A percentile compares a stretch with the other conserved stretches of the same genome.
Conservation (phyloP, 306 rosid genomes). For the Cicer bijugum region DNA sequence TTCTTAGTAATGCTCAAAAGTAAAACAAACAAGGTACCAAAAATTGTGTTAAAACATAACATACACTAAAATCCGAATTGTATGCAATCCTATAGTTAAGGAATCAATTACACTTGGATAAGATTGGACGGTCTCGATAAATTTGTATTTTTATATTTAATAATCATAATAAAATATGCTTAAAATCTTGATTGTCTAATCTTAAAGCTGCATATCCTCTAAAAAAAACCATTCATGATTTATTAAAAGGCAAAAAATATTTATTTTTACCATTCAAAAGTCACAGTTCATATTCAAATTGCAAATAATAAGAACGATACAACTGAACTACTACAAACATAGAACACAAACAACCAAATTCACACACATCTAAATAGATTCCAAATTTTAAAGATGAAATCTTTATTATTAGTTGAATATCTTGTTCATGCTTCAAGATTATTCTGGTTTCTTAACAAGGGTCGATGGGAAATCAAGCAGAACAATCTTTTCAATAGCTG, state of each 20-base stretch:
- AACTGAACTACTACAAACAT: constrained; percentile 18
- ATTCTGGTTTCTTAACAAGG: constrained; percentile 61
- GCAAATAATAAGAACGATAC: constrained; percentile 33
- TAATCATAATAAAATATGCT: too few species aligned
- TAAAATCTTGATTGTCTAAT: too few species aligned
- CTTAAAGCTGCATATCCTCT: too few species aligned
- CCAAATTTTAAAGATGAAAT: constrained; percentile 17
- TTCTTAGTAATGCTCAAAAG: too few species aligned
- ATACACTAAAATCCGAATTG: too few species aligned
- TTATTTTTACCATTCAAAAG: constrained; percentile 23
- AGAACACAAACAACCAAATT: constrained; percentile 4
- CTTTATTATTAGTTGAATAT: constrained; percentile 15
- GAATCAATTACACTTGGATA: too few species aligned
- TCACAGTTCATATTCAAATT: constrained; percentile 39
- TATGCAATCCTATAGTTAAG: too few species aligned
- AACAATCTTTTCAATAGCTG: constrained; percentile 83
- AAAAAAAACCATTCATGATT: too few species aligned
- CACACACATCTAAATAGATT: constrained; percentile 18
- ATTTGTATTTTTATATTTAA: too few species aligned
- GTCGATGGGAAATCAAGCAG: constrained; percentile 80
- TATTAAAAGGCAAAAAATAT: background rate
- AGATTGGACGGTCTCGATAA: too few species aligned
- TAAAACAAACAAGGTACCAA: too few species aligned
- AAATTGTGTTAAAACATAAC: too few species aligned
- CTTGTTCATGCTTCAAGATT: constrained; percentile 22